Conservation (phyloP, 2,329 filamentous ascomycete genomes). For the Curvularia spicifera region DNA sequence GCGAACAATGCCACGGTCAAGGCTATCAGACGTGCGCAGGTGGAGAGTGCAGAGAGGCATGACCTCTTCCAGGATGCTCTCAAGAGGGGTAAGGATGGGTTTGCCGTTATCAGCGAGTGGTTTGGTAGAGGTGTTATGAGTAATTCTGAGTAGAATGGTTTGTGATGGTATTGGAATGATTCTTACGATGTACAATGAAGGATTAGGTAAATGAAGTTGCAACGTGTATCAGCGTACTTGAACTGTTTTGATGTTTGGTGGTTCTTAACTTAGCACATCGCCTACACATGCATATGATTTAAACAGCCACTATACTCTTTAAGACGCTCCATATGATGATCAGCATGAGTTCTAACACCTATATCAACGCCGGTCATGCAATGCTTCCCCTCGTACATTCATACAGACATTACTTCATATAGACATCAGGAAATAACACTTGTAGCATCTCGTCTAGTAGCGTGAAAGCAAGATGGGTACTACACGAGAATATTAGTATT, state of each 20-base stretch:
- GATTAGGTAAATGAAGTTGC: no score
- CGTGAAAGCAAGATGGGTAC: slow-evolving; percentile 59
- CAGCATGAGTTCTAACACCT: neutral
- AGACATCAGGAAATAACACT: slow-evolving; percentile 51
- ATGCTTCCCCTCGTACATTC: neutral
- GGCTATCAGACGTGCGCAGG: slow-evolving; percentile 83
- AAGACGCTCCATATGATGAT: neutral
- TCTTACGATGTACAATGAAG: neutral
- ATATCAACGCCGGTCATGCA: slow-evolving; percentile 10
- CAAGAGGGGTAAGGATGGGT: slow-evolving; percentile 77
- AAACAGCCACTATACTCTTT: neutral
- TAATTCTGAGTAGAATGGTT: slow-evolving; percentile 27
- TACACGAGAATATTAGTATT: slow-evolving; percentile 37
- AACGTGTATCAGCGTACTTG: neutral
- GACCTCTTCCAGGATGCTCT: slow-evolving; percentile 87
- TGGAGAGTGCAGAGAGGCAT: slow-evolving; percentile 84
- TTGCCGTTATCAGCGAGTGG: slow-evolving; percentile 92
- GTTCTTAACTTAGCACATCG: neutral
- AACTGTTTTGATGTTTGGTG: neutral
- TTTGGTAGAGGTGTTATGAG: slow-evolving; percentile 93
- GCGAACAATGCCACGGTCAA: slow-evolving; percentile 85
- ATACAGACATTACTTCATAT: slow-evolving; percentile 8
- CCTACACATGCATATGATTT: neutral
- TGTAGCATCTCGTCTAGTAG: slow-evolving; percentile 57
- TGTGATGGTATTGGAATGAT: neutral